Conservation (phyloP, 164 flowering plant genomes). For the Piper longum region DNA sequence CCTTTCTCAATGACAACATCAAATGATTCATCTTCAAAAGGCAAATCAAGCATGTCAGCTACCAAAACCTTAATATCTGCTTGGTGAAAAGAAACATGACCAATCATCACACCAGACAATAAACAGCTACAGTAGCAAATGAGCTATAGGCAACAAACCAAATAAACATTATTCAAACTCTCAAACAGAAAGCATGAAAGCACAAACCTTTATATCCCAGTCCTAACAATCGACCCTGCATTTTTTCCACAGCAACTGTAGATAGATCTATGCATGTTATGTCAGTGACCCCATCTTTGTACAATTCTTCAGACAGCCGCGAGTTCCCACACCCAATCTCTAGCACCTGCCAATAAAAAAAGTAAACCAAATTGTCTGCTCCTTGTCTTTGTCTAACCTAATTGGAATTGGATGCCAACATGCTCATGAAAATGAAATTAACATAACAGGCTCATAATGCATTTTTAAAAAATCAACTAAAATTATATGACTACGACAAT, state of each 20-base stretch:
- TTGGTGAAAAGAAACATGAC: not conserved
- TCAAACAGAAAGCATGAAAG: not conserved
- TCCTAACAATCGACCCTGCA: slow-evolving; percentile 40
- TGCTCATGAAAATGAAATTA: too few species aligned
- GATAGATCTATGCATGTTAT: slow-evolving; percentile 87
- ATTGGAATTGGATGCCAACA: too few species aligned
- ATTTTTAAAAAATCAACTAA: not conserved
- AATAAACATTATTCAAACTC: too few species aligned
- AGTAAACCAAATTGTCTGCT: not conserved
- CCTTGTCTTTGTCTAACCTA: too few species aligned
- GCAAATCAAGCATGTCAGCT: slow-evolving; percentile 88
- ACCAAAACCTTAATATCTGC: slow-evolving; percentile 70
- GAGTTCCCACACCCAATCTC: slow-evolving; percentile 96
- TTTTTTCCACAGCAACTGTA: slow-evolving; percentile 65
- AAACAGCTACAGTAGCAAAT: too few species aligned
- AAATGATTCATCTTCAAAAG: slow-evolving; percentile 56
- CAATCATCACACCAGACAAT: too few species aligned
- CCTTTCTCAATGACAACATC: slow-evolving; percentile 95
- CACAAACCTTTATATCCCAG: slow-evolving; percentile 54
- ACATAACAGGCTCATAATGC: too few species aligned
- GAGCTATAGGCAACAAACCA: too few species aligned
- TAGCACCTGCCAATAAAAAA: slow-evolving; percentile 38
- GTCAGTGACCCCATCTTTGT: slow-evolving; percentile 58
- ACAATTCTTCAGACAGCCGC: slow-evolving; percentile 55
- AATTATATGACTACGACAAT: too few species aligned